Percentiles rank a stretch among this genome's conserved stretches.
phyloP scores from a whole-genome alignment of 2,329 filamentous ascomycete genomes.

The Rachicladosporium sp. region DNA sequence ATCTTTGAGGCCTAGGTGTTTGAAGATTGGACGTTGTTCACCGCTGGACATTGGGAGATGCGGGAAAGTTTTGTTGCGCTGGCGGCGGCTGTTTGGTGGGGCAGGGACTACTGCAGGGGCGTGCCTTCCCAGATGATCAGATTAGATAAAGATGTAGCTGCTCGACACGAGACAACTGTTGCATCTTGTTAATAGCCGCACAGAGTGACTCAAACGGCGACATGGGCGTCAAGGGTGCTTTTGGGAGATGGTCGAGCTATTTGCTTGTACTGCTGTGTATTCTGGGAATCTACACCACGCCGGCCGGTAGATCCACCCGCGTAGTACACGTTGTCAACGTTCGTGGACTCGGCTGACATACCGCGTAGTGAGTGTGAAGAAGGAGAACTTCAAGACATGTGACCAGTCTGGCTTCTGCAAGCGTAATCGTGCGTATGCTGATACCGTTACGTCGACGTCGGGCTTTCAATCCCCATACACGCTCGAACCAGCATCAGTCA shows the following conservation, averaged over 20 bases:
- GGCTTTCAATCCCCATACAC: conserved; percentile 73
- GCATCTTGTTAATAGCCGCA: not conserved
- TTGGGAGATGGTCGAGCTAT: conserved; percentile 52
- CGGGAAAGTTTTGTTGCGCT: conserved; percentile 1
- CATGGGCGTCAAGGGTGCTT: conserved; percentile 23
- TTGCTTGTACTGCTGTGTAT: conserved; percentile 45
- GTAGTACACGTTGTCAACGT: conserved; percentile 3
- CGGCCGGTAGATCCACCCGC: conserved; percentile 44
- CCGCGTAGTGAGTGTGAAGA: conserved; percentile 65
- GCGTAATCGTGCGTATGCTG: conserved; percentile 81
- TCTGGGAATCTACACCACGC: conserved; percentile 48
- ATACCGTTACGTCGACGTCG: conserved; percentile 54
- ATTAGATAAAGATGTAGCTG: not conserved
- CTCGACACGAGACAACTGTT: not conserved
- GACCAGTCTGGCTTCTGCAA: conserved; percentile 94
- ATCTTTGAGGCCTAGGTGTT: conserved; percentile 37
- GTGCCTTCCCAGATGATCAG: not conserved
- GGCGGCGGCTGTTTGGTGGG: not conserved
- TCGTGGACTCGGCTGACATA: not conserved
- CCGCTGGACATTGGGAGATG: not conserved
- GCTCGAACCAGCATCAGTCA: conserved; percentile 58
- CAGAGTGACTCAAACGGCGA: conserved; percentile 5
- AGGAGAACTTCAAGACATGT: conserved; percentile 96
- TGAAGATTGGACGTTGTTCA: conserved; percentile 31
- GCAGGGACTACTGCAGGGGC: not conserved